phyloP scores from a whole-genome alignment of 1,284 basidiomycete species.

The Moesziomyces antarcticus region DNA sequence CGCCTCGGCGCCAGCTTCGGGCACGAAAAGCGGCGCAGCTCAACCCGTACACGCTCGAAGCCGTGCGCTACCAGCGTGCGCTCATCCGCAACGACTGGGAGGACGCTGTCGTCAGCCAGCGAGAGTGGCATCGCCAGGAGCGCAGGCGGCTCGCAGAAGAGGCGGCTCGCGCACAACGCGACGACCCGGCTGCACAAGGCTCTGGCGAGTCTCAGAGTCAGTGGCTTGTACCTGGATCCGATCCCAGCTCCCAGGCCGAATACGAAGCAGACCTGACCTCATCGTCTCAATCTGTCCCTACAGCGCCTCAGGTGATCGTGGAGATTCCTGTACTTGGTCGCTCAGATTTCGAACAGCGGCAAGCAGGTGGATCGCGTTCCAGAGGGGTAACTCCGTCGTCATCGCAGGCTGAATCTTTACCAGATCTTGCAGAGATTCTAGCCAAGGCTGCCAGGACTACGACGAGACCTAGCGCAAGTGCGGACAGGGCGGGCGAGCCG shows the following conservation, averaged over 20 bases:
- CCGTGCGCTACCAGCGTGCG: slow-evolving; percentile 62
- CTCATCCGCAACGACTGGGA: slow-evolving; percentile 68
- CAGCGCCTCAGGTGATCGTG: slow-evolving; percentile 18
- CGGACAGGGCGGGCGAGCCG: not conserved
- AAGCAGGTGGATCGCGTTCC: not conserved
- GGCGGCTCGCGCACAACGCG: slow-evolving; percentile 29
- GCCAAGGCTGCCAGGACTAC: slow-evolving; percentile 4
- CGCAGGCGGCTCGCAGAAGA: slow-evolving; percentile 36
- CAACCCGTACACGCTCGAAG: slow-evolving; percentile 68
- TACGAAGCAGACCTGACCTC: slow-evolving; percentile 18
- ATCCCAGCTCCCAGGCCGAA: slow-evolving; percentile 38
- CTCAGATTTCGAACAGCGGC: not conserved
- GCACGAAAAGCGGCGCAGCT: slow-evolving; percentile 67
- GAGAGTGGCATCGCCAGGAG: slow-evolving; percentile 55
- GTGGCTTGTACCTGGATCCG: slow-evolving; percentile 41
- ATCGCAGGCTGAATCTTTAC: slow-evolving; percentile 27
- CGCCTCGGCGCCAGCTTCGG: slow-evolving; percentile 58
- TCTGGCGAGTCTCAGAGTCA: slow-evolving; percentile 38
- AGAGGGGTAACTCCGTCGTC: slow-evolving; percentile 14
- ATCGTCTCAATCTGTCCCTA: slow-evolving; percentile 12
- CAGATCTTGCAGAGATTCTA: slow-evolving; percentile 33
- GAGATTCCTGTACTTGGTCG: slow-evolving; percentile 17
- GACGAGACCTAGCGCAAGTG: too few relatives aligned
- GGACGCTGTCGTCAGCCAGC: slow-evolving; percentile 68
- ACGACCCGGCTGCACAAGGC: slow-evolving; percentile 10